A percentile compares a stretch with the other conserved stretches of the same genome.
Evolutionary conservation across 129 eudicot species (phyloP).

Genomic region (Chrysanthemum makinoi): DNA sequence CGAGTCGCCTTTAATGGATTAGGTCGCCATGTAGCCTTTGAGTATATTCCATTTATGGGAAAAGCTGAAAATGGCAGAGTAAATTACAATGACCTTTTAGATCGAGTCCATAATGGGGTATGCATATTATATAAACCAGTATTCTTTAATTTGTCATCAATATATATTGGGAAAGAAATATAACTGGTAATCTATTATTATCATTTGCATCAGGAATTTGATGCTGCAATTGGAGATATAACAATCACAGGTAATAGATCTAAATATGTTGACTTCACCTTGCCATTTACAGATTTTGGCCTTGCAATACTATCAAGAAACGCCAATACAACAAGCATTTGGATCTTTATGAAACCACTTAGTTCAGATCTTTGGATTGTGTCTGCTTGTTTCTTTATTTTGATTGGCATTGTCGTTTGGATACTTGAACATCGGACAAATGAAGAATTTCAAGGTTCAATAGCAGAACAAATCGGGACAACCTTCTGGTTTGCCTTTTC

Average conservation of each 20-base stretch:
- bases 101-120: slow-evolving; percentile 12
- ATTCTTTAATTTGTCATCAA: background rate
- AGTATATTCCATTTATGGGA: background rate
- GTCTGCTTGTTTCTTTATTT: slow-evolving; percentile 26
- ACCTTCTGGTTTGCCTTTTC: slow-evolving; percentile 41
- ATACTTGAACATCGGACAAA: slow-evolving; percentile 34
- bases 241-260: slow-evolving; percentile 45
- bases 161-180: background rate
- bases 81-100: slow-evolving; percentile 11
- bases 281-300: slow-evolving; percentile 40
- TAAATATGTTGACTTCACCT: slow-evolving; percentile 45
- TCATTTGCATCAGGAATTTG: slow-evolving; percentile 32
- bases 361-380: slow-evolving; percentile 37
- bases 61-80: slow-evolving; percentile 13
- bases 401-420: slow-evolving; percentile 39
- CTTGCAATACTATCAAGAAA: slow-evolving; percentile 28
- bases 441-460: slow-evolving; percentile 32
- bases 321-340: slow-evolving; percentile 16
- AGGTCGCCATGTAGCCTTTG: slow-evolving; percentile 5
- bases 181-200: background rate
- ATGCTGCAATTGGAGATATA: slow-evolving; percentile 51
- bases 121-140: background rate
- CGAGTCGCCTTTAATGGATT: slow-evolving; percentile 19
- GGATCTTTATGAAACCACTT: slow-evolving; percentile 49
- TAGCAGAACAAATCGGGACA: slow-evolving; percentile 31